phyloP scores from a whole-genome alignment of 805 yeast species.

The Diddensiella santjacobensis region DNA sequence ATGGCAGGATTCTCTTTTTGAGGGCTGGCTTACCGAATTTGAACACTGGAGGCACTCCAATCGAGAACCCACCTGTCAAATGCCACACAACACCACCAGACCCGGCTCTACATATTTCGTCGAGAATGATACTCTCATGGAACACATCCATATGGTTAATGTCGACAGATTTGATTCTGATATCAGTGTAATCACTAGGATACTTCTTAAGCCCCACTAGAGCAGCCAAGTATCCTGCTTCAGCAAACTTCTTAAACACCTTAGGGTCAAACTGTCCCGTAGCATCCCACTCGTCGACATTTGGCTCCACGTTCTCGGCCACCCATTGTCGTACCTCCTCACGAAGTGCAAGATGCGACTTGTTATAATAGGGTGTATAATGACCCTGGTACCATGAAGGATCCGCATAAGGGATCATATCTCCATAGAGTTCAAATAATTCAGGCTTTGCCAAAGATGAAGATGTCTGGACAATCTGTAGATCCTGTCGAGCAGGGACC shows the following conservation, averaged over 20 bases:
- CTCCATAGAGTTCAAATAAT: conserved; percentile 23
- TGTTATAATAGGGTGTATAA: conserved; percentile 37
- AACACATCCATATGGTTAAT: conserved; percentile 38
- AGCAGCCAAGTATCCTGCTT: conserved; percentile 40
- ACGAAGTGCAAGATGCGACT: conserved; percentile 39
- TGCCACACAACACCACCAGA: conserved; percentile 41
- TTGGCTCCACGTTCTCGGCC: conserved; percentile 37
- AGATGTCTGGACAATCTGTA: background rate
- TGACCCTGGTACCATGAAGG: conserved; percentile 41
- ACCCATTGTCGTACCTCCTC: conserved; percentile 39
- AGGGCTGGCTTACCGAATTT: conserved; percentile 33
- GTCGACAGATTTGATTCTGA: conserved; percentile 36
- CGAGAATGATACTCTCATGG: conserved; percentile 39
- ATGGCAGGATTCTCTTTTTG: conserved; percentile 37
- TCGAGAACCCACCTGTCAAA: conserved; percentile 39
- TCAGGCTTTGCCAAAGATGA: background rate
- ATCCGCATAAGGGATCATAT: conserved; percentile 38
- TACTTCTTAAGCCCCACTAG: conserved; percentile 35
- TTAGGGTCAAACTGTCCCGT: conserved; percentile 34
- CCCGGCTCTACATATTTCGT: conserved; percentile 39
- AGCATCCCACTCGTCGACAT: conserved; percentile 42
- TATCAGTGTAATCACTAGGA: conserved; percentile 37
- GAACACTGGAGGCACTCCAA: conserved; percentile 40
- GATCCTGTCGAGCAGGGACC: background rate
- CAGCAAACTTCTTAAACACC: conserved; percentile 35